Conservation (phyloP, 768 basidiomycete species). For the Aureoboletus auriporus region DNA sequence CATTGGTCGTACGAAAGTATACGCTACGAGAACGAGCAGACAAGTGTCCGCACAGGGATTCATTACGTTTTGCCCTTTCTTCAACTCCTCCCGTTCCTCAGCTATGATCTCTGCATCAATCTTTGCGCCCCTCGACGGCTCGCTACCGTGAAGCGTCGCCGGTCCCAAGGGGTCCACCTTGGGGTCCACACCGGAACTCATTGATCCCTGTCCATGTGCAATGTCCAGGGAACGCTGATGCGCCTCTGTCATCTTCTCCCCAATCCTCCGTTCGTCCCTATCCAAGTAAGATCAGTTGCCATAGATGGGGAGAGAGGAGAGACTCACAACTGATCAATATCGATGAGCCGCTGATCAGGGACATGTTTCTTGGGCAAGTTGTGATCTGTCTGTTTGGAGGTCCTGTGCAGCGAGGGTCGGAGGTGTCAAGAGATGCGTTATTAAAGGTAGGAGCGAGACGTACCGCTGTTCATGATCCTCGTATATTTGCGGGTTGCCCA, state of each 20-base stretch:
- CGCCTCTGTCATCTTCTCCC: slow-evolving; percentile 35
- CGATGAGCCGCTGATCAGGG: slow-evolving; percentile 33
- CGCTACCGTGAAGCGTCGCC: slow-evolving; percentile 49
- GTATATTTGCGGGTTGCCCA: slow-evolving; percentile 47
- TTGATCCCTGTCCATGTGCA: slow-evolving; percentile 24
- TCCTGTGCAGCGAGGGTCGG: slow-evolving; percentile 10
- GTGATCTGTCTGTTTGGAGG: slow-evolving; percentile 19
- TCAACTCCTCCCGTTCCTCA: slow-evolving; percentile 48
- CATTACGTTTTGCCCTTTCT: slow-evolving; percentile 40
- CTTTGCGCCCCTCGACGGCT: slow-evolving; percentile 54
- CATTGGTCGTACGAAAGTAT: background rate
- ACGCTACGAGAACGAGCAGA: too few species aligned
- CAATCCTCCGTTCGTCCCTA: slow-evolving; percentile 44
- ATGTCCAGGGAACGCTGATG: slow-evolving; percentile 26
- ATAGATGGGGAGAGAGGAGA: background rate
- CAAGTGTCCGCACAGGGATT: too few species aligned
- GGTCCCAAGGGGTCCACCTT: slow-evolving; percentile 45
- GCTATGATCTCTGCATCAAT: slow-evolving; percentile 53
- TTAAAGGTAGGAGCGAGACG: slow-evolving; percentile 7
- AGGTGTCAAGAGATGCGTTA: background rate
- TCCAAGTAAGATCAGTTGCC: background rate
- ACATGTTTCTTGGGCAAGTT: slow-evolving; percentile 27
- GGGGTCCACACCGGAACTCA: slow-evolving; percentile 28
- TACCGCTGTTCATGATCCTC: slow-evolving; percentile 48
- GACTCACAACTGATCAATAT: slow-evolving; percentile 29